Evolutionary conservation across 208 protist species (phyloP), one percentile per base, ranked within the genome.

Genomic region (Crithidia fasciculata): DNA sequence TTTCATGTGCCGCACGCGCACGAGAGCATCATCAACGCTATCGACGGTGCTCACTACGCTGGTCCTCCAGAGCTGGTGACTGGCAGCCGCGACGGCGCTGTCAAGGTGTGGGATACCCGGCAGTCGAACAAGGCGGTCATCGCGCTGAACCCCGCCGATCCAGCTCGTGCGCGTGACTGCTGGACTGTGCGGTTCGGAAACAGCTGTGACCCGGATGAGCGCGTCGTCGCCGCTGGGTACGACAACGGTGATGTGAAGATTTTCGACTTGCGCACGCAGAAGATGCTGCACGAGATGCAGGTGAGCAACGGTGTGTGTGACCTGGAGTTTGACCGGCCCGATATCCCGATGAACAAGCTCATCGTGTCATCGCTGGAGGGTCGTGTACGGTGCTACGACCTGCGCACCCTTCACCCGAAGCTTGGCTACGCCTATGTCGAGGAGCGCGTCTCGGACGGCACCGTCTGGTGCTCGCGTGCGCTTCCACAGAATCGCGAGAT

Each of bases 211-310:
- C 65, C 85, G 12, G 88, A 95, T 43, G 95, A 99, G 80, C 93
- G 97, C 43, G 86, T 94, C 16, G 86, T 98, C 12, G 93, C 83
- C n/a, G 88, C 90, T 10, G 97, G 96, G 3, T 99, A 98, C 79
- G 95, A 98, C 73, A 99, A 98, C 81, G 97, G 97, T 36, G 97
- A 99, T 75, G 81, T 99, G 49, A 99, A 99, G 73, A 69, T 99
- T 9, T 98, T 98, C 60, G 97, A 99, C 69, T 73, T 99, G 36
- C 88, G 94, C 69, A 97, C 76, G 16, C 94, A 93, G 67, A 89
- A 84, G 68, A 88, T 98, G 82, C 66, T 90, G 19, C 95, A 94
- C 72, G 95, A 99, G 79, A 96, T 97, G 57, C 98, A 98, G 72
- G 86, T 98, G 37, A 67, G 70, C 50, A 98, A 98, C 78, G 97